Evolutionary conservation across 352 stramenopile species (phyloP), one percentile per base, ranked within the genome.

Genomic region (Globisporangium canariense): DNA sequence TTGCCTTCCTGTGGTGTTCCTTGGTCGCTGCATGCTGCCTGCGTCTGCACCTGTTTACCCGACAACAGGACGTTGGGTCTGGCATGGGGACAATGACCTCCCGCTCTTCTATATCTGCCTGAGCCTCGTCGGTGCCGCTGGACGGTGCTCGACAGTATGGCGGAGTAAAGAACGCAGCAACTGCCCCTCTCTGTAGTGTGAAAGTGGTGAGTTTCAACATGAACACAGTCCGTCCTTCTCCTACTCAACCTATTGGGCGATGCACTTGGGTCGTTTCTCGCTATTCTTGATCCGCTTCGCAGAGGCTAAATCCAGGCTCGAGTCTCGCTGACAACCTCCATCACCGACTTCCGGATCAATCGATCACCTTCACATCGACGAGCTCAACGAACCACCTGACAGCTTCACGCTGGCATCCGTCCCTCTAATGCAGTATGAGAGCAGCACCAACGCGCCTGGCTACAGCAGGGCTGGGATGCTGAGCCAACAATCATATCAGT

Each of bases 21-120:
- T 89, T 22, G 60, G 61, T 22, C 66, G 71, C 47, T 77, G 78
- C 22, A 62, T 90, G 18, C 32, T 91, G 52, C 77, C 32, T 36
- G 32, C 1, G 78, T 3, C 54, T 91, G 36, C 81, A 84, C 46
- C 62, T 91, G 58, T 71, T 84, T 14, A 81, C 74, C 9, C 60
- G 78, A 11, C 74, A 89, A 38, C 76, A 87, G 49, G 75, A 85
- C 38, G 70, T 87, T 3, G 77, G 67, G 3, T 56, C 47, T 83
- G 73, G 69, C 75, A 85, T 65, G 49, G 71, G 14, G 70, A 76
- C 46, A 76, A 86, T 64, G 52, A 79, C 53, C 62, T 79, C 34
- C 66, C 71, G 30, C 71, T 77, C n/a, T 91, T 86, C 60, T 93
- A 89, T 60, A 83, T 81, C 50, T 93, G 84, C 45, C 75, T 93